These are phyloP conservation scores for Fusarium goolgardi DNA, from an alignment of 2,329 filamentous ascomycete genomes.

Conservation along the genomic window DNA sequence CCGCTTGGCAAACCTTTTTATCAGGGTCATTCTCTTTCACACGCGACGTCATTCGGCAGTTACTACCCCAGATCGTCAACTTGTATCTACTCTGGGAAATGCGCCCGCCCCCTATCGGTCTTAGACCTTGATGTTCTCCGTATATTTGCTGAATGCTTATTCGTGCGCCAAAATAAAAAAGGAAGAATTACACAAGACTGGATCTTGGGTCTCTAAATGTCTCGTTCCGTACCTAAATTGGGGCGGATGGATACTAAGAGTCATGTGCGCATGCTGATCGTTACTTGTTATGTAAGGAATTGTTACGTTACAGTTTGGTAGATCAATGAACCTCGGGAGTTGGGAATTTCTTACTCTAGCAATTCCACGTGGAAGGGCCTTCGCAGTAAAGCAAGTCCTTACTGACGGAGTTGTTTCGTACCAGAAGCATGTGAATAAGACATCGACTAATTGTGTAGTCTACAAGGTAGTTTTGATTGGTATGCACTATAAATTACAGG, in stretches of 20 bases:
- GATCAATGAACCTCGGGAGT: not conserved
- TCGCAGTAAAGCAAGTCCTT: too few species aligned
- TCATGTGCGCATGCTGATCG: conserved; percentile 26
- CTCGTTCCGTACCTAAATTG: conserved; percentile 1
- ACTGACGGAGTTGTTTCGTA: not conserved
- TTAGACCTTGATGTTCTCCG: conserved; percentile 20
- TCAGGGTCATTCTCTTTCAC: not conserved
- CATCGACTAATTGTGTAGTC: not conserved
- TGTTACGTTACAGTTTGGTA: not conserved
- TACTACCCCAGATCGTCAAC: conserved; percentile 25
- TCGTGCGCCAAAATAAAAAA: conserved; percentile 20
- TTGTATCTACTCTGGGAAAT: conserved; percentile 10
- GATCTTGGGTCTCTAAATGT: conserved; percentile 3
- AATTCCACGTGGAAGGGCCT: not conserved
- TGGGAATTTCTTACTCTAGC: not conserved
- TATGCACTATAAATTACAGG: not conserved
- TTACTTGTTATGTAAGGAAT: not conserved
- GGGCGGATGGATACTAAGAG: not conserved
- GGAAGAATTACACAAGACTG: not conserved
- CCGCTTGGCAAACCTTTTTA: conserved; percentile 3
- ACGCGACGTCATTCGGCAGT: conserved; percentile 29
- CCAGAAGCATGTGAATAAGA: not conserved
- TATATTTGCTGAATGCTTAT: conserved; percentile 10
- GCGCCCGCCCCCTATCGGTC: conserved; percentile 23
- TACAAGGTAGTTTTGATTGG: not conserved